phyloP scores from a whole-genome alignment of 169 alveolate species.

The Plasmodium inui region DNA sequence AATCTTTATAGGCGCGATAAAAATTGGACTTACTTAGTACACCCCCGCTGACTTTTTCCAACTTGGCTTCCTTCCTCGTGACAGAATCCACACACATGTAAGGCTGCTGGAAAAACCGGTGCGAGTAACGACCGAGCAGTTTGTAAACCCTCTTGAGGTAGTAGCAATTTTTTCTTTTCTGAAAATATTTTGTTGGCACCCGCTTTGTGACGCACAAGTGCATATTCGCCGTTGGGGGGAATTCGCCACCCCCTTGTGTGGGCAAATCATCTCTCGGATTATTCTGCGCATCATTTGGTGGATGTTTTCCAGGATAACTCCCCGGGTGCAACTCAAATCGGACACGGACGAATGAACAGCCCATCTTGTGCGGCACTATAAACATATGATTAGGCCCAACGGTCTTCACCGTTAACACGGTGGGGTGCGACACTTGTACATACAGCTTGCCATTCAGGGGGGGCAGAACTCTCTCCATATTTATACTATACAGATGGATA shows the following conservation, averaged over 20 bases:
- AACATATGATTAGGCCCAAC: slow-evolving; percentile 26
- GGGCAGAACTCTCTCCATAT: slow-evolving; percentile 14
- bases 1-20: slow-evolving; percentile 14
- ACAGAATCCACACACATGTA: slow-evolving; percentile 29
- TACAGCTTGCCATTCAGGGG: slow-evolving; percentile 44
- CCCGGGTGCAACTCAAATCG: slow-evolving; percentile 1
- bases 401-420: slow-evolving; percentile 21
- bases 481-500: slow-evolving; percentile 22
- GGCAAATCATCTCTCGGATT: background rate
- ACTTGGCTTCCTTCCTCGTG: background rate
- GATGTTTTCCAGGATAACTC: background rate
- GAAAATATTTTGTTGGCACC: slow-evolving; percentile 35
- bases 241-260: background rate
- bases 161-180: slow-evolving; percentile 21
- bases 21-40: slow-evolving; percentile 11
- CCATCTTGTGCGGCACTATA: slow-evolving; percentile 50
- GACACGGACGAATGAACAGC: slow-evolving; percentile 35
- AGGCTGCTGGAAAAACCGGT: slow-evolving; percentile 37
- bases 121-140: background rate
- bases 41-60: background rate
- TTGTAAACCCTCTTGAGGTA: slow-evolving; percentile 27
- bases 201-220: slow-evolving; percentile 25
- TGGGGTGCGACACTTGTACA: slow-evolving; percentile 22
- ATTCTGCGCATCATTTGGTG: background rate
- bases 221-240: background rate